A percentile compares a stretch with the other conserved stretches of the same genome.
Conservation (phyloP, 2,329 filamentous ascomycete genomes). For the Aureobasidium zeae region DNA sequence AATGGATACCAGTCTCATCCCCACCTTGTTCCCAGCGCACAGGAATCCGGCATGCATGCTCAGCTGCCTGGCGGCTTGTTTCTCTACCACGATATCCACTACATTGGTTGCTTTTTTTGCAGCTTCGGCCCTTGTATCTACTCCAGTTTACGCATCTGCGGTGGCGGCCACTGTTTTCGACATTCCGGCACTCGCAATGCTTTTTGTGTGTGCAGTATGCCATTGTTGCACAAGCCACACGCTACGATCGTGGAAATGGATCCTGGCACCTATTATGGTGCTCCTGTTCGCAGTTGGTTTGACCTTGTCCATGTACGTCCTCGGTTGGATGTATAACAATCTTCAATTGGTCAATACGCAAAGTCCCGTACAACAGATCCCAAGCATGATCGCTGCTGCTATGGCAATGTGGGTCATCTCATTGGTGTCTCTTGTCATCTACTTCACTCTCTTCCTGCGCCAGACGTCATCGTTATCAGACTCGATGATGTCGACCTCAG, state of each 20-base stretch:
- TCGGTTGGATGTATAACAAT: conserved; percentile 18
- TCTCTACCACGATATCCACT: conserved; percentile 7
- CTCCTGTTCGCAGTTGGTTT: conserved; percentile 18
- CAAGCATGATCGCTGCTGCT: conserved; percentile 20
- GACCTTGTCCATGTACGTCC: conserved; percentile 20
- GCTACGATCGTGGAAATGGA: background rate
- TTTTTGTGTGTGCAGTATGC: conserved; percentile 16
- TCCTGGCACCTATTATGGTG: background rate
- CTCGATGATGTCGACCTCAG: background rate
- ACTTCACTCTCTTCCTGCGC: conserved; percentile 23
- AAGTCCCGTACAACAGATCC: conserved; percentile 1
- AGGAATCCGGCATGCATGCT: conserved; percentile 6
- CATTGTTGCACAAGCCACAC: conserved; percentile 3
- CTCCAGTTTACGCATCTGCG: conserved; percentile 9
- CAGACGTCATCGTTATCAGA: conserved; percentile 11
- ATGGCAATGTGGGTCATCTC: conserved; percentile 23
- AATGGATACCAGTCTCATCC: background rate
- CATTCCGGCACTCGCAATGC: conserved; percentile 16
- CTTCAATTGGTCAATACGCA: conserved; percentile 1
- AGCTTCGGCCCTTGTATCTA: conserved; percentile 6
- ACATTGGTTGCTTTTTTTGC: conserved; percentile 16
- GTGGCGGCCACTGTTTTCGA: conserved; percentile 19
- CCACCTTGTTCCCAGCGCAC: background rate
- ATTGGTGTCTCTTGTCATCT: conserved; percentile 21
- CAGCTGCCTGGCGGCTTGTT: conserved; percentile 13